Base-by-base conservation (phyloP, 1,139 yeast genomes). In the Magnusiomyces magnusii region DNA sequence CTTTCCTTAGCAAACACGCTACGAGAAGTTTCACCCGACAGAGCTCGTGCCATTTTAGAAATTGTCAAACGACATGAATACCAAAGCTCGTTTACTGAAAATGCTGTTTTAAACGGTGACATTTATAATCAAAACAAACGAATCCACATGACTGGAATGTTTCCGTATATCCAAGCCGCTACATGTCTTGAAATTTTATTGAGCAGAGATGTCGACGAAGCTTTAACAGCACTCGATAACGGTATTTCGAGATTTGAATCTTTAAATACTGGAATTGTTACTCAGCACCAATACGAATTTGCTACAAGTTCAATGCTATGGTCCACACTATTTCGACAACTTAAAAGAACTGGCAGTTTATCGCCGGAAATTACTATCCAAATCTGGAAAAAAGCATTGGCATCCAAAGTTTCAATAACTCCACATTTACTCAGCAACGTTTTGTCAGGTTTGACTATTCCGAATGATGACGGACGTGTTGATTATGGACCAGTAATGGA, bases 1-100 rank as follows among this genome's bases (percentile, higher is more conserved):
- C 58, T 69, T 21, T 67, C 71, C 1, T 57, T 71, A 25, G 71
- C 72, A 2, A 69, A 66, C 57, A 31, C 60, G 25, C 57, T 62
- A n/a, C 64, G 57, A 3, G 53, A 57, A 23, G 56, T 64, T 3
- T 61, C 67, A 2, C 64, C 63, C 1, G 68, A 63, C 5, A 55
- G 64, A 27, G 61, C 67, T 0, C 47, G 56, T 3, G 56, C 61
- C 9, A 61, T 69, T 41, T 58, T 66, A 36, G 58, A 65, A 10
- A 51, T 63, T 13, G 62, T 69, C 5, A 62, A 63, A 47, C 36
- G 50, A 17, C 71, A 68, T 53, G 65, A 64, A 10, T 68, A 67
- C 57, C 66, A 62, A 9, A 56, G 57, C 34, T 66, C 70, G 1
- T 28, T 31, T 9, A 65, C 64, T 28, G 71, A 69, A 47, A 27